Percentiles rank a stretch among this genome's conserved stretches.
phyloP scores from a whole-genome alignment of 441 rosid species.

The Bocquillonia castaneifolia region DNA sequence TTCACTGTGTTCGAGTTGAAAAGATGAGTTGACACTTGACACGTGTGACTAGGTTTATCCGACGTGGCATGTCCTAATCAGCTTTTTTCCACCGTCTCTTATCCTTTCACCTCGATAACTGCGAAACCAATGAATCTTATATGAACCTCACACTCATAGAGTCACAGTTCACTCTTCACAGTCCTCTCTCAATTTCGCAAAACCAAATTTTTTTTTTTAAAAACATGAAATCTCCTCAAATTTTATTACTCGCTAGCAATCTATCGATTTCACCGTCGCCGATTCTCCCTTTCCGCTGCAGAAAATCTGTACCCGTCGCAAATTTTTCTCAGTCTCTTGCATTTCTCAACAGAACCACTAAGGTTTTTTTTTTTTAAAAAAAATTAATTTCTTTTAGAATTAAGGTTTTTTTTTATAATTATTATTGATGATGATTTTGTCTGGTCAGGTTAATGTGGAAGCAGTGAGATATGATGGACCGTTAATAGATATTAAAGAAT shows the following conservation, averaged over 20 bases:
- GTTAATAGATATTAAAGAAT: conserved; percentile 29
- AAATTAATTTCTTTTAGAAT: conserved; percentile 19
- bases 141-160: not conserved
- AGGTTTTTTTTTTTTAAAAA: not conserved
- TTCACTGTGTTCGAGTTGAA: no score
- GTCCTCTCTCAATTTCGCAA: no score
- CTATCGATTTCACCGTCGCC: conserved; percentile 13
- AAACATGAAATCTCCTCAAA: conserved; percentile 21
- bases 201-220: no score
- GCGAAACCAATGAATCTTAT: not conserved
- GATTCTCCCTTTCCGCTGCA: not conserved
- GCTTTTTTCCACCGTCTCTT: not conserved
- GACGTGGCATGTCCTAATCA: conserved; percentile 11
- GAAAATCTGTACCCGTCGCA: not conserved
- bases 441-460: conserved; percentile 31
- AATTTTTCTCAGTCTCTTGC: conserved; percentile 10
- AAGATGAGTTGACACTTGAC: not conserved
- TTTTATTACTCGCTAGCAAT: conserved; percentile 1
- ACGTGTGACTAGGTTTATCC: not conserved
- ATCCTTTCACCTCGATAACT: not conserved
- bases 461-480: conserved; percentile 70
- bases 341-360: conserved; percentile 19
- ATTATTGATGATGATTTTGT: conserved; percentile 2
- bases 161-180: no score
- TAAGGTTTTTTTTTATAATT: not conserved